Evolutionary conservation across 1,284 basidiomycete species (phyloP), one percentile per base, ranked within the genome.

Genomic region (Ustilago trichophora): DNA sequence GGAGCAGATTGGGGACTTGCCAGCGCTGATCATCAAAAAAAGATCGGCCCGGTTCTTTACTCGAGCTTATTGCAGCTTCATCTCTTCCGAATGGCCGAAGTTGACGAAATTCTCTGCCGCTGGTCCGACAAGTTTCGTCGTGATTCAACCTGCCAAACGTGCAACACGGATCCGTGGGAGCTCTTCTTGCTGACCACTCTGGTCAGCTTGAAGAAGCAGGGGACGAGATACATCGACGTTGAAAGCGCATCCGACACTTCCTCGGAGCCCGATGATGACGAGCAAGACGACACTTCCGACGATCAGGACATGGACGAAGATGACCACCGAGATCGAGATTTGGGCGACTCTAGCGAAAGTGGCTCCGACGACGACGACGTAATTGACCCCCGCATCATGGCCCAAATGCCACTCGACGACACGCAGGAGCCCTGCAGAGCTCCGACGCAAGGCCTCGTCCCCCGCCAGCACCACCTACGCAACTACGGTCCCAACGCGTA

Each of bases 401-500:
- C 24, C 7, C n/a, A 18, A 3, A 3, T 21, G 11, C 31, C 21
- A 0, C 19, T 33, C 5, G 25, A 38, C n/a, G 53, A 46, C 9
- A 13, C 27, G 4, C 37, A 48, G 6, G 53, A 63, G 16, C 48
- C 53, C 0, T 21, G 46, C 1, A 44, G 51, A 4, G 10, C 35
- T 0, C 11, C 45, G 1, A 43, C 35, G 0, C 10, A 3, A 2
- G 57, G 57, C 4, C 22, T 48, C 15, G 10, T 9, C 0, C 27
- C 37, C 4, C 41, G 38, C 19, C 56, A 66, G 15, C 13, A 19
- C 5, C 26, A 42, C 3, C 31, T 59, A 4, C 27, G 6, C 16
- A 60, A 66, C 35, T 66, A 59, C 27, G 56, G 51, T 0, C 52
- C 63, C 3, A 66, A 66, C 41, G 40, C 41, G 0, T 32, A 66